Base-by-base conservation (phyloP, 257 asterid genomes). In the Nicotiana benthamiana region DNA sequence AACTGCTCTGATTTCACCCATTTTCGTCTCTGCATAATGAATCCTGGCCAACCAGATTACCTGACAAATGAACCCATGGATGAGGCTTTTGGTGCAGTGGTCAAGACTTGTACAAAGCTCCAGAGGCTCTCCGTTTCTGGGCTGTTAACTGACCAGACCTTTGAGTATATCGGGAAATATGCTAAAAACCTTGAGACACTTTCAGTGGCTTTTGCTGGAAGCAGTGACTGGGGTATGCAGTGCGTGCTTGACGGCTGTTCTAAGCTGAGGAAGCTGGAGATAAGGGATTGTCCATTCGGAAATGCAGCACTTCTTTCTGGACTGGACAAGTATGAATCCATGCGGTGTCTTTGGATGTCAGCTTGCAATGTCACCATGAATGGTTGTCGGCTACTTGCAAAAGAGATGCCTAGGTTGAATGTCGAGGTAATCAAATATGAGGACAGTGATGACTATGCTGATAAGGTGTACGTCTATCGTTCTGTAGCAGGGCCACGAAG, bases 1-100 rank as follows among this genome's bases (percentile, higher is more conserved):
- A 94, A 92, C 77, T 94, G 98, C 86, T 97, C 98, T 1, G 80
- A 87, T 85, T 94, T 94, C 46, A 94, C 98, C 79, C 98, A 94
- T 87, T 94, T 94, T 54, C 97, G 98, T 62, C 97, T 94, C 43
- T 94, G 98, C 93, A 94, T 94, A 53, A 91, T 92, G 97, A 91
- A 81, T 54, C 97, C 97, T 0, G 65, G 84, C 79, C 85, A 89
- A 84, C 94, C 97, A 2, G 98, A 94, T 82, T 81, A 91, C 91
- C 82, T 91, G 36, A 92, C 98, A 13, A 84, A 89, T 17, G 93
- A 89, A 24, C 92, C 98, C 18, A 92, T 94, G 98, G 97, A 94
- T 13, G 97, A 92, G 89, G 98, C 94, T 74, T 94, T 94, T 9
- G 97, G 93, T 20, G 94, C 97, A 28, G 98, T 94, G 76, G 97